Conservation (phyloP, 1,284 basidiomycete genomes). For the Apiotrichum domesticum region DNA sequence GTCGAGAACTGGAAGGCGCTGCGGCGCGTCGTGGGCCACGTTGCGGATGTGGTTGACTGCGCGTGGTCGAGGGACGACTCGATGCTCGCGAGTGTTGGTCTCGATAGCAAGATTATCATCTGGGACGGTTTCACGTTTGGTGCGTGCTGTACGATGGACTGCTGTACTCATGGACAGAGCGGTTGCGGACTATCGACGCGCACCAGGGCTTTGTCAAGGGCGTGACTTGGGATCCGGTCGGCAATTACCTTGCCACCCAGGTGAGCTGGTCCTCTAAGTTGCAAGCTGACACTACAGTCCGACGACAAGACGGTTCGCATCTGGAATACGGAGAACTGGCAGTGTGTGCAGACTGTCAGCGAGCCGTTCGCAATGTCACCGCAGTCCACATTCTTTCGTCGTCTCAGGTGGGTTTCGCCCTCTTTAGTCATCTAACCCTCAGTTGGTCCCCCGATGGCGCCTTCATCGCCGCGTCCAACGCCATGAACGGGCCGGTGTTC, state of each 20-base stretch:
- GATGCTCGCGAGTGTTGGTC: conserved; percentile 86
- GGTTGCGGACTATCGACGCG: conserved; percentile 71
- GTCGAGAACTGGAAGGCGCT: conserved; percentile 97
- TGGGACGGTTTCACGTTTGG: conserved; percentile 87
- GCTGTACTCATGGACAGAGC: conserved; percentile 52
- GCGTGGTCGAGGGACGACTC: conserved; percentile 90
- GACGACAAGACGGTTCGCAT: conserved; percentile 95
- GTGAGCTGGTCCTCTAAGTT: conserved; percentile 26
- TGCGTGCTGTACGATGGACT: conserved; percentile 36
- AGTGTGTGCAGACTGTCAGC: conserved; percentile 69
- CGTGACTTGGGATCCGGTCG: conserved; percentile 96
- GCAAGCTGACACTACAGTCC: conserved; percentile 54
- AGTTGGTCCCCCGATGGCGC: conserved; percentile 99
- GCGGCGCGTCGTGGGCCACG: conserved; percentile 84
- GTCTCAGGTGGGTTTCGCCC: conserved; percentile 62
- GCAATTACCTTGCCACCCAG: conserved; percentile 87
- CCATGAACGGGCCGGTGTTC: conserved; percentile 96
- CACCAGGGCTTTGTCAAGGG: conserved; percentile 98
- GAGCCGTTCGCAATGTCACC: conserved; percentile 92
- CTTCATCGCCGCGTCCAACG: conserved; percentile 92
- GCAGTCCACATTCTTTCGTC: conserved; percentile 87
- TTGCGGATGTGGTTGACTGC: conserved; percentile 94
- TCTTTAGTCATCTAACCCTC: conserved; percentile 4
- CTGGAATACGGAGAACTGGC: conserved; percentile 92
- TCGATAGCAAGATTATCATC: conserved; percentile 84